These are phyloP conservation scores for Strobilomyces echinocephalus DNA, from an alignment of 768 basidiomycete genomes.

Conservation along the genomic window DNA sequence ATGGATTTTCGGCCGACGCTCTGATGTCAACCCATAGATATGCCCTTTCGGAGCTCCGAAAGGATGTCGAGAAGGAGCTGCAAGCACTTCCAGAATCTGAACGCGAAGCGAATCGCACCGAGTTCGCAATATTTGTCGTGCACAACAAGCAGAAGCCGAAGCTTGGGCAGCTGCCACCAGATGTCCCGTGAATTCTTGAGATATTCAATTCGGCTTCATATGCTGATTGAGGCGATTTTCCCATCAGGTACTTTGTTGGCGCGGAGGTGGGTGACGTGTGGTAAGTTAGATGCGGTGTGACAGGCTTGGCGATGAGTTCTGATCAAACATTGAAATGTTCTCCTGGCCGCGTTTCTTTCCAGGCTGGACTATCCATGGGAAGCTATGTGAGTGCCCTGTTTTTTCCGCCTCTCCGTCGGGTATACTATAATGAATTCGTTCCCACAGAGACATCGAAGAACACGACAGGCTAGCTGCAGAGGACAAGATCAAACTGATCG, in stretches of 20 bases:
- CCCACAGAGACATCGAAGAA: conserved; percentile 64
- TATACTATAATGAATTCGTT: not conserved
- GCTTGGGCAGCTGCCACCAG: conserved; percentile 63
- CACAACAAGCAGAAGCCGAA: conserved; percentile 93
- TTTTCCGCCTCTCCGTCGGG: not conserved
- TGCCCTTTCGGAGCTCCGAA: conserved; percentile 81
- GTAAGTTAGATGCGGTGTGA: conserved; percentile 48
- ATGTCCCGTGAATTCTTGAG: conserved; percentile 48
- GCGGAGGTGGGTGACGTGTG: conserved; percentile 69
- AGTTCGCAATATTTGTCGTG: conserved; percentile 91
- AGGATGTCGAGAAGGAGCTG: conserved; percentile 78
- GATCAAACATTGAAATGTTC: conserved; percentile 3
- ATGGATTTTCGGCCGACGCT: not conserved
- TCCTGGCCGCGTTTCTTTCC: conserved; percentile 11
- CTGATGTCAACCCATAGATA: conserved; percentile 49
- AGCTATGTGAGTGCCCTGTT: conserved; percentile 46
- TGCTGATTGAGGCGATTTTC: conserved; percentile 1
- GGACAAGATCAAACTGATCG: conserved; percentile 30
- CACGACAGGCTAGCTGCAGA: conserved; percentile 59
- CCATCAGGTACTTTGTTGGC: conserved; percentile 70
- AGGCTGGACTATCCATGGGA: conserved; percentile 90
- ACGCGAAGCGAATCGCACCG: conserved; percentile 67
- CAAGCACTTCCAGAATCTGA: conserved; percentile 63
- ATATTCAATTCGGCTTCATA: not conserved
- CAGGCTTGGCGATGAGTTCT: conserved; percentile 7